phyloP scores from a whole-genome alignment of 495 filamentous ascomycete species.

The Xylaria palmicola region DNA sequence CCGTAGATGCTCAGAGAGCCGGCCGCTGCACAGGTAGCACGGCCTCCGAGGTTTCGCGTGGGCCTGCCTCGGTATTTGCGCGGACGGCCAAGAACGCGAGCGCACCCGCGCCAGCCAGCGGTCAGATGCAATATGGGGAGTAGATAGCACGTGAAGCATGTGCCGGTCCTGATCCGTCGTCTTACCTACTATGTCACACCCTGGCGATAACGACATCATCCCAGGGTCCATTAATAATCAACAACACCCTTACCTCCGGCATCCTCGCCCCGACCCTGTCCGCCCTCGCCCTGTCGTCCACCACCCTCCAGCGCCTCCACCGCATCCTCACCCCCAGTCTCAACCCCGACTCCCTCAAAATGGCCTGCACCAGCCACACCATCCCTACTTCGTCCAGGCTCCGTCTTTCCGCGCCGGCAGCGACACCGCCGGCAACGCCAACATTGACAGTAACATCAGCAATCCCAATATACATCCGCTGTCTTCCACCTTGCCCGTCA shows the following conservation, averaged over 20 bases:
- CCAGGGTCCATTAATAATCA: constrained; percentile 13
- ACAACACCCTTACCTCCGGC: constrained; percentile 5
- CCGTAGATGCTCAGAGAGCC: background rate
- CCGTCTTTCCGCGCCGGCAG: background rate
- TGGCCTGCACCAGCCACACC: background rate
- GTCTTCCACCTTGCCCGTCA: background rate
- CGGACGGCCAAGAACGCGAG: background rate
- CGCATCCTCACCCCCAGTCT: background rate
- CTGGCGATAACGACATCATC: constrained; percentile 8
- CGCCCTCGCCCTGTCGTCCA: no score
- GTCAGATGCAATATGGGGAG: constrained; percentile 11
- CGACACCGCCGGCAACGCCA: background rate
- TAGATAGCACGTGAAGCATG: background rate
- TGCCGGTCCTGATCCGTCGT: constrained; percentile 6
- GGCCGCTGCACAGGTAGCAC: no score
- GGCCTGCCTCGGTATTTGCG: background rate
- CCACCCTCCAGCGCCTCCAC: no score
- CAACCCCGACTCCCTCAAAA: constrained; percentile 1
- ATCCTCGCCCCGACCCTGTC: no score
- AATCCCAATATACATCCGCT: background rate
- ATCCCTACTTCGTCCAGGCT: background rate
- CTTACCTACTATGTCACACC: constrained; percentile 17
- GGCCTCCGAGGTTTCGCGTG: no score
- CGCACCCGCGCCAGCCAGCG: no score
- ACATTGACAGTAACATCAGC: background rate